Evolutionary conservation across 1,139 yeast genomes (phyloP), one percentile per base, ranked within the genome.

Genomic region (Tardiomyces digboiensis): DNA sequence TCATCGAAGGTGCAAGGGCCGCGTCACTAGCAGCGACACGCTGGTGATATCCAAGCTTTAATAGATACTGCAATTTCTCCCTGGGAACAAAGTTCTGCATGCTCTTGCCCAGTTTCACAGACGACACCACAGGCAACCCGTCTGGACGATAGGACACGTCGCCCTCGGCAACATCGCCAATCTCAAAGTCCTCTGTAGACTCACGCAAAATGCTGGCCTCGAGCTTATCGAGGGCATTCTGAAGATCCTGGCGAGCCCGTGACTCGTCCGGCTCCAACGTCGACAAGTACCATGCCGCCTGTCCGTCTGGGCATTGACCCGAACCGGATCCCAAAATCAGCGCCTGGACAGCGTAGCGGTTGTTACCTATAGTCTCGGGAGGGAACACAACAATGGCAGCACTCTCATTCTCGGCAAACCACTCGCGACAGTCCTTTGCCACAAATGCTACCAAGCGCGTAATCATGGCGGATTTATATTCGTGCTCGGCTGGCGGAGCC

Each of bases 311-410:
- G 55, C 95, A 88, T 50, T 84, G 82, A 14, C 95, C 97, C 1
- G 91, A 72, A 10, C 86, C 91, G n/a, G 88, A 79, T 42, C 95
- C 95, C 70, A 86, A 80, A 39, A 91, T 84, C 38, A 89, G 68
- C 3, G 82, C 93, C 64, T 89, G 97, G 23, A 91, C 93, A 5
- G 93, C 85, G 49, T 69, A 72, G 44, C 67, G 67, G 60, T 89
- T 89, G 46, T 74, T 66, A 1, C 85, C 74, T 45, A 89, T 71
- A 0, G 95, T 79, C 19, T 76, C 75, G 19, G 95, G 93, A n/a
- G 98, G 97, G 71, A 91, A 91, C 1, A 88, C 95, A 16, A 89
- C 94, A 39, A 88, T 73, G 1, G 96, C 86, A 2, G 89, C 82
- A 39, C 80, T 74, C 65, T 89, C 97, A 44, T 79, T 80, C 42